These are phyloP conservation scores for Ogataea salicorniae DNA, from an alignment of 805 yeast species.

Conservation along the genomic window DNA sequence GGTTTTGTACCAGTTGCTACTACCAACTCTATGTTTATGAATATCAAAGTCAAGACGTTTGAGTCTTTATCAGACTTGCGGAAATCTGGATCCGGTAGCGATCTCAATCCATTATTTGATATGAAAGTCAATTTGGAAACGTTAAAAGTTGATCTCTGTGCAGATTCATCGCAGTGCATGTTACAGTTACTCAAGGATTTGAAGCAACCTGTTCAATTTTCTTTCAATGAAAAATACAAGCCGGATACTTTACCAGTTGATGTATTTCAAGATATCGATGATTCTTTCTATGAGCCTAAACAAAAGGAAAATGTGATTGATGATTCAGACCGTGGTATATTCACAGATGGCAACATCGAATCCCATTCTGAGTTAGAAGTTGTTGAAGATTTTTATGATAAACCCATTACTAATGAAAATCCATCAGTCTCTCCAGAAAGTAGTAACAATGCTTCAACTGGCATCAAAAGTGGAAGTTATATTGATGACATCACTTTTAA, in stretches of 20 bases:
- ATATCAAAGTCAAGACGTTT: slow-evolving; percentile 14
- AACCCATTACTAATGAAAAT: slow-evolving; percentile 11
- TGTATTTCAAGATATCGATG: slow-evolving; percentile 38
- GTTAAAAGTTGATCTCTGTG: slow-evolving; percentile 56
- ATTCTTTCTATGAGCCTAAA: slow-evolving; percentile 23
- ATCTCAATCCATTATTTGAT: slow-evolving; percentile 32
- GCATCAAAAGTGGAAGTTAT: neutral
- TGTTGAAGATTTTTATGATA: slow-evolving; percentile 27
- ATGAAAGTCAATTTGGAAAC: slow-evolving; percentile 46
- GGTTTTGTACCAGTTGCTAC: slow-evolving; percentile 55
- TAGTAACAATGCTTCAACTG: slow-evolving; percentile 6
- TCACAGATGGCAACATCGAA: slow-evolving; percentile 8
- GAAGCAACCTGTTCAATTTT: slow-evolving; percentile 59
- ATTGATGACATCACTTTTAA: slow-evolving; percentile 16
- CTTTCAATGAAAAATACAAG: slow-evolving; percentile 55
- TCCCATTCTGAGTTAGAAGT: slow-evolving; percentile 14
- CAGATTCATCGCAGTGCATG: slow-evolving; percentile 77
- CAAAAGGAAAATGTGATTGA: neutral
- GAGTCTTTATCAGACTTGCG: neutral
- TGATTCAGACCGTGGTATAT: slow-evolving; percentile 9
- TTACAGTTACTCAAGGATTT: slow-evolving; percentile 65
- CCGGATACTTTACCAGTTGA: slow-evolving; percentile 34
- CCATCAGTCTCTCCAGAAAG: slow-evolving; percentile 7
- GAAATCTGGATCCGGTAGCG: slow-evolving; percentile 2
- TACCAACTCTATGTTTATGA: slow-evolving; percentile 35